These are phyloP conservation scores for Exophiala sideris DNA, from an alignment of 2,329 filamentous ascomycete species.

Conservation along the genomic window DNA sequence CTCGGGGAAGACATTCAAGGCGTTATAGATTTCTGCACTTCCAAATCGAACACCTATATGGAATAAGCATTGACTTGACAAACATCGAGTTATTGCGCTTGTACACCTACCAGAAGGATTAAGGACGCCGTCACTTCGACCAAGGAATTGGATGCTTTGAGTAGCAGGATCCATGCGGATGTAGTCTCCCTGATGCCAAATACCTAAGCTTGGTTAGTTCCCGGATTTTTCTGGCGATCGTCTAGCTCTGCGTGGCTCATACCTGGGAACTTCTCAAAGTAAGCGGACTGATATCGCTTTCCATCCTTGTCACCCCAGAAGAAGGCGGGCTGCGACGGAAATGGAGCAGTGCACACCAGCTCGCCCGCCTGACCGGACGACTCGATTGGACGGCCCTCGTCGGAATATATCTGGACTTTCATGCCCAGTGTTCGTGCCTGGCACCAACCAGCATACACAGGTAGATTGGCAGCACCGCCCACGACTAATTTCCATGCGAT, in stretches of 20 bases:
- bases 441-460: conserved; percentile 60
- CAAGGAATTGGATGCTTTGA: conserved; percentile 61
- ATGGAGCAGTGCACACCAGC: conserved; percentile 65
- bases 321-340: conserved; percentile 71
- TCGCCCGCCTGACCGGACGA: conserved; percentile 65
- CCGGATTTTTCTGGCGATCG: no score
- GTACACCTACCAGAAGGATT: conserved; percentile 67
- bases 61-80: no score
- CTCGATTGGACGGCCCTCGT: conserved; percentile 18
- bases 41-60: conserved; percentile 77
- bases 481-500: no score
- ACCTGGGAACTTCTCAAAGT: conserved; percentile 9
- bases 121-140: conserved; percentile 48
- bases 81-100: no score
- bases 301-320: conserved; percentile 56
- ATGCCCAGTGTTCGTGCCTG: conserved; percentile 54
- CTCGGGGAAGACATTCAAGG: conserved; percentile 64
- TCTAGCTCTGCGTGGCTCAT: no score
- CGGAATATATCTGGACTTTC: conserved; percentile 40
- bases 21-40: conserved; percentile 90
- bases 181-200: conserved; percentile 82
- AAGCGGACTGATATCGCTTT: conserved; percentile 49
- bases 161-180: conserved; percentile 66
- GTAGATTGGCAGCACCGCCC: conserved; percentile 63
- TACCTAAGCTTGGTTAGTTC: conserved; percentile 44